These are phyloP conservation scores for Cordyceps farinosa DNA, from an alignment of 2,329 filamentous ascomycete species.

Conservation along the genomic window DNA sequence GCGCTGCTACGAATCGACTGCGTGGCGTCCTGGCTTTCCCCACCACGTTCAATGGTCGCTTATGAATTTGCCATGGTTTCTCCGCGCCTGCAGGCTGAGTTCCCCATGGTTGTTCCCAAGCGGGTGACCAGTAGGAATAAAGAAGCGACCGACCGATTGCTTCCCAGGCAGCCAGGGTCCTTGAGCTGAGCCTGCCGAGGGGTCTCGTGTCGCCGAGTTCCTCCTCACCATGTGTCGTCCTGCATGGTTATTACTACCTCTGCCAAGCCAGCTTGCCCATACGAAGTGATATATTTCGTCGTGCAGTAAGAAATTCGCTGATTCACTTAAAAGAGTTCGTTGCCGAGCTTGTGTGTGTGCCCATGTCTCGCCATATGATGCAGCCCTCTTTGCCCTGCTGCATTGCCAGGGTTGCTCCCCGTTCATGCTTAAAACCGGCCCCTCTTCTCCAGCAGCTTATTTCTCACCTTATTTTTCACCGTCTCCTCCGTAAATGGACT, in stretches of 20 bases:
- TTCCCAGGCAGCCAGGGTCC: not conserved
- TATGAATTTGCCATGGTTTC: not conserved
- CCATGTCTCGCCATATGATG: not conserved
- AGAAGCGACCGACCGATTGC: not conserved
- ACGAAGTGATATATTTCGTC: not conserved
- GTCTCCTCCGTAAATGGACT: no score
- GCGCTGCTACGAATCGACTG: not conserved
- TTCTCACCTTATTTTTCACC: not conserved
- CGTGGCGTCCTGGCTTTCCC: not conserved
- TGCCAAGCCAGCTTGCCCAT: not conserved
- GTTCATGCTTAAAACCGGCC: constrained; percentile 3
- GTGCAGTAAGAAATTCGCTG: not conserved
- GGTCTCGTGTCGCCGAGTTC: not conserved
- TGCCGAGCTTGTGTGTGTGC: not conserved
- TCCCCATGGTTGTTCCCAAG: not conserved
- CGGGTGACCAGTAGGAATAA: not conserved
- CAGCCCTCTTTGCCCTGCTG: not conserved
- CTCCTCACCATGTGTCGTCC: not conserved
- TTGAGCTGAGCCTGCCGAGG: not conserved
- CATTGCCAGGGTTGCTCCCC: not conserved
- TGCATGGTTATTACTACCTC: not conserved
- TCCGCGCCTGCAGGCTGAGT: not conserved
- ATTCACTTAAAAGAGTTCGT: not conserved
- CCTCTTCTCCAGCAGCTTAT: not conserved
- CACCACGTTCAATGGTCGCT: not conserved